These are phyloP conservation scores for Triangularia setosa DNA, from an alignment of 2,329 filamentous ascomycete genomes.

Conservation along the genomic window DNA sequence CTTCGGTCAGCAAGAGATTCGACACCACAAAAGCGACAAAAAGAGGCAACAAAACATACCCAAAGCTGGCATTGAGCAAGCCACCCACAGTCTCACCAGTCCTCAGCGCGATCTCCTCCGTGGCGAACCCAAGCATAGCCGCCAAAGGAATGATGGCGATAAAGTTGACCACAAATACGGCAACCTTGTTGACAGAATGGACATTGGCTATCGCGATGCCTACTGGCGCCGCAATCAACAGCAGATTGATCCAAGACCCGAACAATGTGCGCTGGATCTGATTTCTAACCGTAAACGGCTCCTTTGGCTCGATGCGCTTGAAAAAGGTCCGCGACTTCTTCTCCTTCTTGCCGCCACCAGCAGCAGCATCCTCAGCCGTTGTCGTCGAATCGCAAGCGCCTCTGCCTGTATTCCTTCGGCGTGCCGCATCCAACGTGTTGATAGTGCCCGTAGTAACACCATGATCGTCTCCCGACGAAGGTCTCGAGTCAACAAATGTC, in stretches of 20 bases:
- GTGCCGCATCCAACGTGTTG: constrained; percentile 26
- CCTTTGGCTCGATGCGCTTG: constrained; percentile 46
- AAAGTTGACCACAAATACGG: constrained; percentile 85
- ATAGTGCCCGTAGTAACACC: constrained; percentile 22
- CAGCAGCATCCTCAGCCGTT: constrained; percentile 12
- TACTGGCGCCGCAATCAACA: constrained; percentile 72
- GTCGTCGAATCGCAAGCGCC: not conserved
- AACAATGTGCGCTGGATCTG: constrained; percentile 73
- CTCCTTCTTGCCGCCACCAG: constrained; percentile 30
- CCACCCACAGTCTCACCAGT: constrained; percentile 85
- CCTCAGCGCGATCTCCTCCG: constrained; percentile 80
- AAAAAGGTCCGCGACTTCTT: constrained; percentile 44
- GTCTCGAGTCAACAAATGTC: not conserved
- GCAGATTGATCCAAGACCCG: constrained; percentile 80
- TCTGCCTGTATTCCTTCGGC: constrained; percentile 26
- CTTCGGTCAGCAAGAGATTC: not conserved
- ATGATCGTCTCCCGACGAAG: constrained; percentile 4
- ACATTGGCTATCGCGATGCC: constrained; percentile 74
- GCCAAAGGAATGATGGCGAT: constrained; percentile 89
- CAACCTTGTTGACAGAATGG: constrained; percentile 49
- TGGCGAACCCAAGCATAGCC: constrained; percentile 80
- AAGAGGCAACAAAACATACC: constrained; percentile 46
- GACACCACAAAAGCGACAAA: not conserved
- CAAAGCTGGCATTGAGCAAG: constrained; percentile 85
- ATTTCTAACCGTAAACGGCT: constrained; percentile 56